A percentile compares a stretch with the other conserved stretches of the same genome.
Conservation (phyloP, 148 eudicot genomes). For the Diospyros lotus region DNA sequence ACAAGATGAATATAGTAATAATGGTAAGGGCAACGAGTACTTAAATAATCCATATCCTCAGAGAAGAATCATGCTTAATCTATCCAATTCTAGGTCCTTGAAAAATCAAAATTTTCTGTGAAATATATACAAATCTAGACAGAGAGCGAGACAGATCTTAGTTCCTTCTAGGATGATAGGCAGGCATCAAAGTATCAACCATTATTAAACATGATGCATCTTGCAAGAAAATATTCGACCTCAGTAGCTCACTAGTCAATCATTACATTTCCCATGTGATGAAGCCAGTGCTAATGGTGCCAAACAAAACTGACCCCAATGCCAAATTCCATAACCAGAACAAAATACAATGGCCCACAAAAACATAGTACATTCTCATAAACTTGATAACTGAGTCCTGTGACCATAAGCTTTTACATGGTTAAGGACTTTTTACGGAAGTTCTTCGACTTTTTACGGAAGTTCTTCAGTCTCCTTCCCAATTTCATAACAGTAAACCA, state of each 20-base stretch:
- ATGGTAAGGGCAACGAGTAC: background rate
- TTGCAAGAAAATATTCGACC: constrained; percentile 1
- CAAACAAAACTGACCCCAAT: too few species aligned
- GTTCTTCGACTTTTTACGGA: background rate
- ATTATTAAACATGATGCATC: background rate
- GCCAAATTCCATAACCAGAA: too few species aligned
- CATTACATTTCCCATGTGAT: background rate
- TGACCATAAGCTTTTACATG: background rate
- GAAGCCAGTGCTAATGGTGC: background rate
- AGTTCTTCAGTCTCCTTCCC: background rate
- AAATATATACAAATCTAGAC: background rate
- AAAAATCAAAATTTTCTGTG: too few species aligned
- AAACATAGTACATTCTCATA: background rate
- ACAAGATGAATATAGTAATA: background rate
- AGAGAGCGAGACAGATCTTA: background rate
- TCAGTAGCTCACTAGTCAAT: background rate
- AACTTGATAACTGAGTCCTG: background rate
- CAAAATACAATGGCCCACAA: too few species aligned
- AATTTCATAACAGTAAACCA: too few species aligned
- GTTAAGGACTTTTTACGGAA: background rate
- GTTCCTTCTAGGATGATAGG: background rate
- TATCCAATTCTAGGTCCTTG: background rate
- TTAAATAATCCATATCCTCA: background rate
- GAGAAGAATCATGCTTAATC: background rate
- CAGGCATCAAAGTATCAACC: background rate